Conservation (phyloP, 495 filamentous ascomycete genomes). For the Xylaria castorea region DNA sequence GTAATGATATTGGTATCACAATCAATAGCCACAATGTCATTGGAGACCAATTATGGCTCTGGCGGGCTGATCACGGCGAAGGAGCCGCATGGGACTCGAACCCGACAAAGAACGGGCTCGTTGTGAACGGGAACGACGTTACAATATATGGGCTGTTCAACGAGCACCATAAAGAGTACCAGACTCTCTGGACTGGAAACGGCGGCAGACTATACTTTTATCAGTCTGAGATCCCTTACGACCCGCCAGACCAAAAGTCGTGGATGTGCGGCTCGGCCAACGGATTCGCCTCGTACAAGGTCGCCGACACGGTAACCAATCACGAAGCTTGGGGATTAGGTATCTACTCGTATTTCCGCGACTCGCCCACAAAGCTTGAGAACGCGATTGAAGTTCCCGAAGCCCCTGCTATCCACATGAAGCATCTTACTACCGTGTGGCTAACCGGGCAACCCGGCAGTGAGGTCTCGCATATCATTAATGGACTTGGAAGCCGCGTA, state of each 20-base stretch:
- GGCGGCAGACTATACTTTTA: slow-evolving; percentile 43
- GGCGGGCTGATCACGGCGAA: slow-evolving; percentile 42
- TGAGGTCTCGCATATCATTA: slow-evolving; percentile 40
- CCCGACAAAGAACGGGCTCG: slow-evolving; percentile 39
- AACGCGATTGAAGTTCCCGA: slow-evolving; percentile 41
- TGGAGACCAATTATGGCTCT: slow-evolving; percentile 43
- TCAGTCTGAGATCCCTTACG: slow-evolving; percentile 44
- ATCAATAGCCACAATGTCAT: slow-evolving; percentile 42
- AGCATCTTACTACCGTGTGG: slow-evolving; percentile 42
- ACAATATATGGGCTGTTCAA: slow-evolving; percentile 44
- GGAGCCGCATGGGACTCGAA: slow-evolving; percentile 39
- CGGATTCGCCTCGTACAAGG: slow-evolving; percentile 43
- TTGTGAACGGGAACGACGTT: slow-evolving; percentile 42
- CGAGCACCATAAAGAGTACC: slow-evolving; percentile 42
- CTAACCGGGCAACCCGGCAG: slow-evolving; percentile 36
- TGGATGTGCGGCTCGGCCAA: slow-evolving; percentile 39
- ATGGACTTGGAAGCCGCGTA: slow-evolving; percentile 36
- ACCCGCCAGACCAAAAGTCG: slow-evolving; percentile 38
- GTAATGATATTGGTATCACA: slow-evolving; percentile 39
- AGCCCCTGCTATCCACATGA: slow-evolving; percentile 34
- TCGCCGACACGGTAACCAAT: slow-evolving; percentile 35
- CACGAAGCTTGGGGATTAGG: slow-evolving; percentile 43
- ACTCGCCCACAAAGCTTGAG: slow-evolving; percentile 42
- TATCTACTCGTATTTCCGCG: slow-evolving; percentile 44
- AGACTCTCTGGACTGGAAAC: slow-evolving; percentile 44